Percentiles rank a stretch among this genome's conserved stretches.
phyloP scores from a whole-genome alignment of 192 early-diverging fungal genomes.

The Backusella australiensis region DNA sequence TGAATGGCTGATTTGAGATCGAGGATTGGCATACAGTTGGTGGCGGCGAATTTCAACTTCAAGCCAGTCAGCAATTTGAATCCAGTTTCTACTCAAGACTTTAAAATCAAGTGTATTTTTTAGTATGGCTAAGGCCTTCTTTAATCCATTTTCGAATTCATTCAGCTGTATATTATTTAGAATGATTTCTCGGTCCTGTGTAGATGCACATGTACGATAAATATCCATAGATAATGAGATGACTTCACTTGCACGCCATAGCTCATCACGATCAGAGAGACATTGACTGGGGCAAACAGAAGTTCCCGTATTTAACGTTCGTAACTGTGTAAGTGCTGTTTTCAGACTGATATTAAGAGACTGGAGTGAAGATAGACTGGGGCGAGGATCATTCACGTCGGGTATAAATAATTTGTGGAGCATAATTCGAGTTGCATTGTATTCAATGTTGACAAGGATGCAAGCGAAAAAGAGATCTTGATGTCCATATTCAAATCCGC shows the following conservation, averaged over 20 bases:
- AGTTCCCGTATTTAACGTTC: slow-evolving; percentile 8
- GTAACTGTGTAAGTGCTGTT: slow-evolving; percentile 24
- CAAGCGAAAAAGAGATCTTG: slow-evolving; percentile 25
- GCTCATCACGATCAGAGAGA: slow-evolving; percentile 36
- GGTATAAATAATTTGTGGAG: slow-evolving; percentile 39
- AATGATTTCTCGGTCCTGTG: slow-evolving; percentile 1
- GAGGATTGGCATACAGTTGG: slow-evolving; percentile 8
- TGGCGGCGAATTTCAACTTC: slow-evolving; percentile 30
- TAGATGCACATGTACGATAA: slow-evolving; percentile 9
- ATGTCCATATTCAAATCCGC: slow-evolving; percentile 23
- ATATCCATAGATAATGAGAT: slow-evolving; percentile 29
- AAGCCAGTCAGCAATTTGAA: slow-evolving; percentile 32
- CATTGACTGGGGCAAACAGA: slow-evolving; percentile 16
- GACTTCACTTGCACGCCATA: slow-evolving; percentile 27
- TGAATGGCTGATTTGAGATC: not conserved
- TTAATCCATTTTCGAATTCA: slow-evolving; percentile 19
- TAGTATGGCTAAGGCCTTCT: slow-evolving; percentile 16
- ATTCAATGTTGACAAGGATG: slow-evolving; percentile 32
- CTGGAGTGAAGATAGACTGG: slow-evolving; percentile 17
- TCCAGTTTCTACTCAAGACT: slow-evolving; percentile 17
- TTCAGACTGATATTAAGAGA: slow-evolving; percentile 35
- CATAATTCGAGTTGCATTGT: slow-evolving; percentile 37
- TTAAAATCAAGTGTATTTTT: slow-evolving; percentile 23
- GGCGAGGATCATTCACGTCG: slow-evolving; percentile 14
- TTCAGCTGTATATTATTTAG: not conserved